A percentile compares a stretch with the other conserved stretches of the same genome.
phyloP scores from a whole-genome alignment of 805 yeast genomes.

The Candida tallmaniae region DNA sequence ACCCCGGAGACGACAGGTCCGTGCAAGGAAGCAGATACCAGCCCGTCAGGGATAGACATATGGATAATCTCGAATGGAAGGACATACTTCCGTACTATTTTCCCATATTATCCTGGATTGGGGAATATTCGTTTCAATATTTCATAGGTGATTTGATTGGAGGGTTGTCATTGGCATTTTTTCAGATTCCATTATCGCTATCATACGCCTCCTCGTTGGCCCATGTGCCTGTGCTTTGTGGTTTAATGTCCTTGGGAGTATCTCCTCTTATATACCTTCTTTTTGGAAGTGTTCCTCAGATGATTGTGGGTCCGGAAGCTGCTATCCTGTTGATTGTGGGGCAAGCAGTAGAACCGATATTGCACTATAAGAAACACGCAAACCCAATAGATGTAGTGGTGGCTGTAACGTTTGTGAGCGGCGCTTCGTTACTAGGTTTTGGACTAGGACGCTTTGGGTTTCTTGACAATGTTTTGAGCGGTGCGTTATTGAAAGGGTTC shows the following conservation, averaged over 20 bases:
- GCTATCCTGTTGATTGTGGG: constrained; percentile 45
- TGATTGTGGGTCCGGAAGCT: constrained; percentile 45
- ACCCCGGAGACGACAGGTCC: not conserved
- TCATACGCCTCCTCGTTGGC: constrained; percentile 41
- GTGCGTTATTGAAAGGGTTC: constrained; percentile 39
- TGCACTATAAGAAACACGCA: constrained; percentile 30
- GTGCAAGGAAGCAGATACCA: constrained; percentile 15
- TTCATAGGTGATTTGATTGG: constrained; percentile 68
- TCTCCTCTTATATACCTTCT: constrained; percentile 37
- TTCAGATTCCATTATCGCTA: constrained; percentile 79
- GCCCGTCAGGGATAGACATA: constrained; percentile 17
- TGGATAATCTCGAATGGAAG: constrained; percentile 23
- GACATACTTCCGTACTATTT: constrained; percentile 54
- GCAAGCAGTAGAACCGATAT: constrained; percentile 40
- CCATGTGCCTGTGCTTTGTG: constrained; percentile 39
- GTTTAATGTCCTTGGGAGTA: constrained; percentile 34
- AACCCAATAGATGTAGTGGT: constrained; percentile 54
- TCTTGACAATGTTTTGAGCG: constrained; percentile 40
- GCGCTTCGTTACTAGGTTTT: constrained; percentile 62
- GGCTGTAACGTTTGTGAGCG: constrained; percentile 69
- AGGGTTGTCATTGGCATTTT: constrained; percentile 83
- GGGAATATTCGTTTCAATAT: constrained; percentile 37
- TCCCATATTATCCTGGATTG: constrained; percentile 68
- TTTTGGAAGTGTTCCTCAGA: constrained; percentile 43
- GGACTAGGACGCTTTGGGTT: constrained; percentile 86